phyloP scores from a whole-genome alignment of 2,329 filamentous ascomycete species.

The Rutstroemia sp. region DNA sequence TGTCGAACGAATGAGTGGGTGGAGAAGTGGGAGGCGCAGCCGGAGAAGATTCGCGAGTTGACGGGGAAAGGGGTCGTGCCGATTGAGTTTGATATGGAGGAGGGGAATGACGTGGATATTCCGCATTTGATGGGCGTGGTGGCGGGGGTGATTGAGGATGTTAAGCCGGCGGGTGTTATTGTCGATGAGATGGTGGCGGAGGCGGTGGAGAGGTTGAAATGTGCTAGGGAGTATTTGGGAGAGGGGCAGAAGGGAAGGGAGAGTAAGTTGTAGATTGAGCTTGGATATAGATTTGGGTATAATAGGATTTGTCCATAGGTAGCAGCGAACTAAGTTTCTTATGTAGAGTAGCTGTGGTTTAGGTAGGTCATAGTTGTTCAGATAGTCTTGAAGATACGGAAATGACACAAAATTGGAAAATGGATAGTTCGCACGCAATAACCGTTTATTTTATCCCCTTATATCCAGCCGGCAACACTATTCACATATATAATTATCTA shows the following conservation, averaged over 20 bases:
- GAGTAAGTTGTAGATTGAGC: not conserved
- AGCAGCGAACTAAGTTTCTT: too few species aligned
- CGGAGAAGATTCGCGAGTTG: constrained; percentile 66
- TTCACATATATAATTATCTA: too few species aligned
- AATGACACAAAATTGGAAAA: too few species aligned
- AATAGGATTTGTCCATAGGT: too few species aligned
- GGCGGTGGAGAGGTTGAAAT: constrained; percentile 59
- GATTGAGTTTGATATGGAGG: constrained; percentile 73
- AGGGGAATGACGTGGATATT: constrained; percentile 73
- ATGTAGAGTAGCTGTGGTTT: too few species aligned
- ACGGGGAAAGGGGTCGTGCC: constrained; percentile 74
- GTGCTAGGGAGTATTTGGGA: constrained; percentile 34
- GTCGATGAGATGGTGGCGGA: constrained; percentile 85
- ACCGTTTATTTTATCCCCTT: too few species aligned
- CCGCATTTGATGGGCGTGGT: constrained; percentile 95
- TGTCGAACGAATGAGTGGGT: constrained; percentile 78
- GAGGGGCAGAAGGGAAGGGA: not conserved
- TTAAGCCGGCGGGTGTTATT: constrained; percentile 77
- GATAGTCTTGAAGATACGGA: too few species aligned
- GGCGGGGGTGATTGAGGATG: constrained; percentile 65
- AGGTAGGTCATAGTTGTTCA: too few species aligned
- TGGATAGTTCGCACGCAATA: too few species aligned
- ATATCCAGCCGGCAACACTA: too few species aligned
- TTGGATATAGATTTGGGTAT: too few species aligned
- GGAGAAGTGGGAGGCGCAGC: constrained; percentile 68